Evolutionary conservation across 164 flowering plant species (phyloP), one percentile per base, ranked within the genome.

Genomic region (Magnolia kwangsiensis): DNA sequence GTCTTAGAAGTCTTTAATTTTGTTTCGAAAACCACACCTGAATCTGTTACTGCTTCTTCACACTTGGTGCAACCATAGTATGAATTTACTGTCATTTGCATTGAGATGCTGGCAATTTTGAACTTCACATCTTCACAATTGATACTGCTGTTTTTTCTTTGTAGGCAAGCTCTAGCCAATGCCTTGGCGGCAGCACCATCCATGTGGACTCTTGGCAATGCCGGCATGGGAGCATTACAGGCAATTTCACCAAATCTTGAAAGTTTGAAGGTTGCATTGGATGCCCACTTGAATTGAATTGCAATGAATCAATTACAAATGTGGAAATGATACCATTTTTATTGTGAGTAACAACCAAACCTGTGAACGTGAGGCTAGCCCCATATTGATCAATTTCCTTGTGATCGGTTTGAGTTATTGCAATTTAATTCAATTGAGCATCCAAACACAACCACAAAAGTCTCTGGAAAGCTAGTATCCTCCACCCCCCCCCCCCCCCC

Each of bases 131-230:
- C 10, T 19, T 29, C 49, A 16, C 18, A 3, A 18, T 18, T 70
- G 45, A 37, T 37, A n/a, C 45, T 37, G 14, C 16, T 63, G n/a
- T 5, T 45, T 10, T 58, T 8, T 58, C 29, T 71, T 72, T 76
- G 50, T 80, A 96, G 99, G 83, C 85, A 84, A 89, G 99, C 99
- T 65, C 78, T 96, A 68, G 98, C 99, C 11, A 96, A 96, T 85
- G 99, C 99, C 59, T 81, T 93, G 79, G 89, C 97, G 69, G 85
- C 91, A 73, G 99, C 99, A 24, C 99, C 99, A 75, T 95, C 99
- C n/a, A 93, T 95, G 98, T 96, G 97, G 99, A 92, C 95, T 50
- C 98, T 96, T 45, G 99, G 99, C 74, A 96, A 96, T 86, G 99
- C 98, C 19, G 98, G 99, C 85, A 96, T 93, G 97, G 99, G 99